phyloP scores from a whole-genome alignment of 805 yeast species.

The Wickerhamiella nectarea region DNA sequence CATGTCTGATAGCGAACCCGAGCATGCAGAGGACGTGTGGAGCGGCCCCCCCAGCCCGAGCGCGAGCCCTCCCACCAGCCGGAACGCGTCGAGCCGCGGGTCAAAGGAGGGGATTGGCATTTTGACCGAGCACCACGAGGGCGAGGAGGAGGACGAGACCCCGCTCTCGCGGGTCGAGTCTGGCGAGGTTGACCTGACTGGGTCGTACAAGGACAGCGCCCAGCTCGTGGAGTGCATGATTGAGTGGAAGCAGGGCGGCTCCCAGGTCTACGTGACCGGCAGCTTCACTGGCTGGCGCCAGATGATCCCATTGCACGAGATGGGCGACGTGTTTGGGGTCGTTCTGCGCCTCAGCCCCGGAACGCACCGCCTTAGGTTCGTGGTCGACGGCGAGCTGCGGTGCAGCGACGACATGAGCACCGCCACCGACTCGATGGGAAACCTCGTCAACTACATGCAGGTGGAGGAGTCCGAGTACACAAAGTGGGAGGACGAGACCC shows the following conservation, averaged over 20 bases:
- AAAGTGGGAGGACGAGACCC: slow-evolving; percentile 10
- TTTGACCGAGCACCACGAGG: slow-evolving; percentile 1
- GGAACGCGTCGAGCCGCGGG: background rate
- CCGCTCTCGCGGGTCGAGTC: slow-evolving; percentile 20
- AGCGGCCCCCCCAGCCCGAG: slow-evolving; percentile 1
- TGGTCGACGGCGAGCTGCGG: slow-evolving; percentile 83
- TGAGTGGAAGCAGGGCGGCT: slow-evolving; percentile 90
- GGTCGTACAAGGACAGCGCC: slow-evolving; percentile 10
- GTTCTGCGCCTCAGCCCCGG: slow-evolving; percentile 53
- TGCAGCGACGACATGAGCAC: slow-evolving; percentile 85
- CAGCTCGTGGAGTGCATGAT: slow-evolving; percentile 20
- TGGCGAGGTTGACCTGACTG: slow-evolving; percentile 21
- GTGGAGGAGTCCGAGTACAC: slow-evolving; percentile 14
- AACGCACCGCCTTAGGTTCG: slow-evolving; percentile 84
- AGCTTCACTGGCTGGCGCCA: slow-evolving; percentile 97
- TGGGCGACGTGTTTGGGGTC: slow-evolving; percentile 23
- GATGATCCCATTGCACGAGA: slow-evolving; percentile 74
- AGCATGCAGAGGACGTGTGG: slow-evolving; percentile 10
- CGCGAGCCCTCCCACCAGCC: slow-evolving; percentile 1
- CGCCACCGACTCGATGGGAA: slow-evolving; percentile 94
- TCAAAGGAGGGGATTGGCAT: background rate
- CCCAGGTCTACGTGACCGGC: slow-evolving; percentile 89
- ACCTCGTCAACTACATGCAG: slow-evolving; percentile 72
- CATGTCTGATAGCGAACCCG: slow-evolving; percentile 9
- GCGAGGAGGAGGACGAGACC: slow-evolving; percentile 16